Evolutionary conservation across 345 rosid species (phyloP).

Genomic region (Hibiscus tridactylites): DNA sequence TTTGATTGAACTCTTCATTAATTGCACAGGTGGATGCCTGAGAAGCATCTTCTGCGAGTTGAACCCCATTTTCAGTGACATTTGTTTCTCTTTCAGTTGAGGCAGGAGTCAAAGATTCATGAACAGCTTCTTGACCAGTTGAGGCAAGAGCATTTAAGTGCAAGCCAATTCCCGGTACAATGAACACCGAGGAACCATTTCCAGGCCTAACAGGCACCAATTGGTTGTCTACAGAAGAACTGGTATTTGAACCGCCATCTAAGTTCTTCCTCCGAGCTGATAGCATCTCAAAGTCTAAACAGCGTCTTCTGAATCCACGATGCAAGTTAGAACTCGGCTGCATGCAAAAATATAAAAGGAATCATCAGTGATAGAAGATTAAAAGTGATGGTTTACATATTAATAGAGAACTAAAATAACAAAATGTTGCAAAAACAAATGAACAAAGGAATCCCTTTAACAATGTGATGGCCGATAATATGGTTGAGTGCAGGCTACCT

Average conservation of each 20-base stretch:
- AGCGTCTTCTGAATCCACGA: slow-evolving; percentile 87
- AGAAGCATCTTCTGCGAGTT: slow-evolving; percentile 43
- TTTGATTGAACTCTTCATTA: slow-evolving; percentile 49
- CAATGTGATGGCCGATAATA: neutral
- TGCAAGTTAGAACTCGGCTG: slow-evolving; percentile 53
- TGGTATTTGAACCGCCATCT: slow-evolving; percentile 24
- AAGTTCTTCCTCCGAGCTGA: slow-evolving; percentile 47
- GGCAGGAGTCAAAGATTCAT: slow-evolving; percentile 31
- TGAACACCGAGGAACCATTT: slow-evolving; percentile 38
- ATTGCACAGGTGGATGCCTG: slow-evolving; percentile 27
- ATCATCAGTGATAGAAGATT: neutral
- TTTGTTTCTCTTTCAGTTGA: slow-evolving; percentile 32
- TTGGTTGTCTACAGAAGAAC: slow-evolving; percentile 28
- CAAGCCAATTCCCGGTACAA: slow-evolving; percentile 87
- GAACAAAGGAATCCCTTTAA: neutral
- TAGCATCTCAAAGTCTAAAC: slow-evolving; percentile 76
- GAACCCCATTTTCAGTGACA: slow-evolving; percentile 27
- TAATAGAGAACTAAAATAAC: neutral
- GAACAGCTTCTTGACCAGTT: slow-evolving; percentile 29
- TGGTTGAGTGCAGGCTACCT: neutral
- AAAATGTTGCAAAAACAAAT: neutral
- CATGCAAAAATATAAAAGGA: slow-evolving; percentile 18
- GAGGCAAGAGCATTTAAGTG: slow-evolving; percentile 77
- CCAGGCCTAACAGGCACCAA: slow-evolving; percentile 33
- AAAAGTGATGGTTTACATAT: neutral